phyloP scores from a whole-genome alignment of 2,329 filamentous ascomycete species.

The Ambrosiella xylebori region DNA sequence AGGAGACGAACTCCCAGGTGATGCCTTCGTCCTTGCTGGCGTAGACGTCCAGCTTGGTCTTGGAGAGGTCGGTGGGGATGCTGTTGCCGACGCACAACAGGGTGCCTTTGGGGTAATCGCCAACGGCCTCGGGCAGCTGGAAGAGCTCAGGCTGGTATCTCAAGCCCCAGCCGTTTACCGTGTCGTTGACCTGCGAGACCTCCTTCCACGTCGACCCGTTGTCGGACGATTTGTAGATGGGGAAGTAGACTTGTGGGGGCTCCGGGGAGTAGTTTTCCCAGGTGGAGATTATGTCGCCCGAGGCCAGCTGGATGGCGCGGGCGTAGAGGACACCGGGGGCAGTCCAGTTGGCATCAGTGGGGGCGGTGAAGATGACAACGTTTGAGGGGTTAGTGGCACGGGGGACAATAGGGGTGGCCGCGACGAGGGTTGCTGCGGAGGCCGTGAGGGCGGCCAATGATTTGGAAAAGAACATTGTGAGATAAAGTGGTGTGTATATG shows the following conservation, averaged over 20 bases:
- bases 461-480: slow-evolving; percentile 43
- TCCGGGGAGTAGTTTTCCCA: slow-evolving; percentile 41
- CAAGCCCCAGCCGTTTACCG: slow-evolving; percentile 45
- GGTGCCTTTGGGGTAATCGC: slow-evolving; percentile 42
- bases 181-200: slow-evolving; percentile 44
- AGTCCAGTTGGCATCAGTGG: slow-evolving; percentile 24
- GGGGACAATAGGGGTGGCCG: not conserved
- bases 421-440: not conserved
- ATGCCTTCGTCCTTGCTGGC: slow-evolving; percentile 41
- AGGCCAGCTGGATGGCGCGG: slow-evolving; percentile 26
- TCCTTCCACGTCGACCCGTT: slow-evolving; percentile 43
- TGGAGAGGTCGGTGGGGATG: slow-evolving; percentile 40
- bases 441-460: slow-evolving; percentile 21
- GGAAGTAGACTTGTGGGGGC: slow-evolving; percentile 37
- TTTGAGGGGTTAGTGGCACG: slow-evolving; percentile 14
- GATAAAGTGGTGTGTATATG: too few relatives aligned
- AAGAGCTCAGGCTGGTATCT: slow-evolving; percentile 55
- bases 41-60: slow-evolving; percentile 53
- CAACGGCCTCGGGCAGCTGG: slow-evolving; percentile 40
- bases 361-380: slow-evolving; percentile 26
- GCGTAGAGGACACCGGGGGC: slow-evolving; percentile 28
- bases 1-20: slow-evolving; percentile 50
- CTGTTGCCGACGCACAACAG: slow-evolving; percentile 44
- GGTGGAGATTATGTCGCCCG: slow-evolving; percentile 32
- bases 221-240: slow-evolving; percentile 35